Conservation (phyloP, 2,329 filamentous ascomycete genomes). For the Sporothrix luriei region DNA sequence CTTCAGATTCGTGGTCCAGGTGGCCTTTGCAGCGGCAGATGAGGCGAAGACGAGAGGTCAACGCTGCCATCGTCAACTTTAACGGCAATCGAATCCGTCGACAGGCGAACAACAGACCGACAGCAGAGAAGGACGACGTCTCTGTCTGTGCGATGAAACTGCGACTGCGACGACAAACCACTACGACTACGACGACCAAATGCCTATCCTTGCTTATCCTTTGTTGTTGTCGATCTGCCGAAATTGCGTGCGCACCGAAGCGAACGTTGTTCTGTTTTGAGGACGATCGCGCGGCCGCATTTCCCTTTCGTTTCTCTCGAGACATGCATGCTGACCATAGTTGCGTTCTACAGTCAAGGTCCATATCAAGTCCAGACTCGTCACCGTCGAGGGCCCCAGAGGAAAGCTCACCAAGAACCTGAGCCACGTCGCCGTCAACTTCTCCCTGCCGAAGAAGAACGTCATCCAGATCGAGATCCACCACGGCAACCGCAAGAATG, state of each 20-base stretch:
- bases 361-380: slow-evolving; percentile 91
- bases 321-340: slow-evolving; percentile 37
- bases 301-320: neutral
- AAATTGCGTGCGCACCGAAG: neutral
- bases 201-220: neutral
- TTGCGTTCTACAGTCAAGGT: slow-evolving; percentile 79
- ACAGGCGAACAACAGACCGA: neutral
- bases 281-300: neutral
- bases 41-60: neutral
- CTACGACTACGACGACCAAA: neutral
- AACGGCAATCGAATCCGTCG: neutral
- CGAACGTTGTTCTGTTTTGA: neutral
- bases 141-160: neutral
- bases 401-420: slow-evolving; percentile 97
- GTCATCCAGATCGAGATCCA: slow-evolving; percentile 96
- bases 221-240: neutral
- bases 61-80: no score
- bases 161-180: neutral
- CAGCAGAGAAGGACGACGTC: neutral
- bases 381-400: slow-evolving; percentile 96
- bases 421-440: slow-evolving; percentile 93
- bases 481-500: slow-evolving; percentile 96
- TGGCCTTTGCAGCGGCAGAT: neutral
- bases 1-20: neutral
- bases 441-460: slow-evolving; percentile 82